Conservation (phyloP, 148 eudicot genomes). For the Arctostaphylos glauca region DNA sequence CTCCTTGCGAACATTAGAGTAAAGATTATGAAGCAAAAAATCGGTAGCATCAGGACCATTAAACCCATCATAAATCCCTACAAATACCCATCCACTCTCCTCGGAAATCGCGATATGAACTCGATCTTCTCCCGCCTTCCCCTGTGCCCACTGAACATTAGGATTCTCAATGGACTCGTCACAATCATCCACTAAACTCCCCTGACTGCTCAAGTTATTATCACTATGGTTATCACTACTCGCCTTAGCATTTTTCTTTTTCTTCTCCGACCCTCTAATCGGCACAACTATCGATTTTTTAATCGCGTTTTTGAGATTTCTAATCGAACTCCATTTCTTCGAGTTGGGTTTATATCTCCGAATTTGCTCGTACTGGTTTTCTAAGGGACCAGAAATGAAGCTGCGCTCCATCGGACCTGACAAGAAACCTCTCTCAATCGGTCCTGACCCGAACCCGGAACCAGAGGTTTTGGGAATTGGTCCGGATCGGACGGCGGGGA, state of each 20-base stretch:
- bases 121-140: slow-evolving; percentile 72
- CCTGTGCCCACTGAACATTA: slow-evolving; percentile 71
- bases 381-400: slow-evolving; percentile 55
- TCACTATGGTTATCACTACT: slow-evolving; percentile 11
- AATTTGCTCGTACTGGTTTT: slow-evolving; percentile 31
- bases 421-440: slow-evolving; percentile 49
- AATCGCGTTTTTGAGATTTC: slow-evolving; percentile 46
- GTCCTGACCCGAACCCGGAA: slow-evolving; percentile 31
- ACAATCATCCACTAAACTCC: slow-evolving; percentile 32
- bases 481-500: slow-evolving; percentile 37
- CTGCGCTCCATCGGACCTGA: slow-evolving; percentile 69
- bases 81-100: slow-evolving; percentile 70
- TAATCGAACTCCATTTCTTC: slow-evolving; percentile 48
- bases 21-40: slow-evolving; percentile 47
- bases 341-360: slow-evolving; percentile 35
- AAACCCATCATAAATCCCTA: slow-evolving; percentile 73
- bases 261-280: slow-evolving; percentile 17
- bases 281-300: slow-evolving; percentile 22
- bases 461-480: slow-evolving; percentile 34
- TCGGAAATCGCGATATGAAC: slow-evolving; percentile 62
- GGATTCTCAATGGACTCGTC: slow-evolving; percentile 27
- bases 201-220: slow-evolving; percentile 32
- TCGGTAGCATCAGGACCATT: slow-evolving; percentile 78
- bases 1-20: slow-evolving; percentile 46
- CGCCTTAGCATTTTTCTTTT: background rate